A percentile compares a stretch with the other conserved stretches of the same genome.
Evolutionary conservation across 129 eudicot species (phyloP).

Genomic region (Erigeron canadensis): DNA sequence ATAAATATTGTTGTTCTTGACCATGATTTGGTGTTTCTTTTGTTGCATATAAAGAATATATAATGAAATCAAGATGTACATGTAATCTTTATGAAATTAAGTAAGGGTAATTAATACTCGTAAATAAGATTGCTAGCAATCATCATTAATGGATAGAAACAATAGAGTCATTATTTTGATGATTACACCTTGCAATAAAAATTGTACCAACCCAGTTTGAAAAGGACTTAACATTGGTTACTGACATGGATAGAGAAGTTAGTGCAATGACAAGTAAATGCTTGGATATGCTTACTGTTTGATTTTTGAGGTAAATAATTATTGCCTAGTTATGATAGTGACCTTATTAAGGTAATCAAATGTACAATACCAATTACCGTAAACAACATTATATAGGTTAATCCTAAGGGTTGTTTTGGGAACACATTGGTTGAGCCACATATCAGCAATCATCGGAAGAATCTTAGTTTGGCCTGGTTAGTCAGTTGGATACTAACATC

Average conservation of each 20-base stretch:
- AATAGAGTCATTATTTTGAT: background rate
- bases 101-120: background rate
- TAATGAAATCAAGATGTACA: background rate
- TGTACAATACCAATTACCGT: too few relatives aligned
- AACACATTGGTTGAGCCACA: too few relatives aligned
- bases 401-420: too few relatives aligned
- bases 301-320: background rate
- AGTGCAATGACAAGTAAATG: background rate
- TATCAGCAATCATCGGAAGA: too few relatives aligned
- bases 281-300: background rate
- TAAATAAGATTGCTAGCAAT: background rate
- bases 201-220: conserved; percentile 9
- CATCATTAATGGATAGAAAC: conserved; percentile 9
- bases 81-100: background rate
- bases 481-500: background rate
- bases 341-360: too few relatives aligned
- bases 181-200: background rate
- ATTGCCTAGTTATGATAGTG: too few relatives aligned
- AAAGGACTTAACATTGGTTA: conserved; percentile 19
- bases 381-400: background rate
- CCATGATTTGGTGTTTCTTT: background rate
- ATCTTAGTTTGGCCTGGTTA: too few relatives aligned
- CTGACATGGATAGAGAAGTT: conserved; percentile 17
- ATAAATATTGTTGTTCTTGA: background rate
- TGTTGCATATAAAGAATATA: background rate